Percentiles rank a stretch among this genome's conserved stretches.
Evolutionary conservation across 176 grass and related monocot genomes (phyloP).

Genomic region (sorghum (Sorghum bicolor)): DNA sequence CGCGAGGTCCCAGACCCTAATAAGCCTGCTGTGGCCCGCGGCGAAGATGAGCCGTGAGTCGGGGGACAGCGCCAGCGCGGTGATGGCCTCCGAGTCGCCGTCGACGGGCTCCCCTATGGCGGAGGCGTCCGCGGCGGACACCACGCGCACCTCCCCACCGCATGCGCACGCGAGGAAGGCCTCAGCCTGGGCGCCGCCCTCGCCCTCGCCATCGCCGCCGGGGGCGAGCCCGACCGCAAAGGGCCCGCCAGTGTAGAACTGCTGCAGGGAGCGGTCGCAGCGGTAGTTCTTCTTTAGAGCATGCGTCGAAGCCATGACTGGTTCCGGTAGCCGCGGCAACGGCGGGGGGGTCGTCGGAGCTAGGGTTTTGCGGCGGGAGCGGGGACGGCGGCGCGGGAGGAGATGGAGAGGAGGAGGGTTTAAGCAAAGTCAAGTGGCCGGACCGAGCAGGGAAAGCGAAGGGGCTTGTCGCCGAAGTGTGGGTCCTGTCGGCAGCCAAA

Average conservation of each 20-base stretch:
- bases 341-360: slow-evolving; percentile 17
- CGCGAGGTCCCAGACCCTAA: slow-evolving; percentile 85
- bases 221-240: slow-evolving; percentile 51
- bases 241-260: slow-evolving; percentile 85
- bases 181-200: slow-evolving; percentile 44
- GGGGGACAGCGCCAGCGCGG: slow-evolving; percentile 59
- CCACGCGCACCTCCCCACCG: slow-evolving; percentile 67
- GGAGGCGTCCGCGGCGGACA: slow-evolving; percentile 55
- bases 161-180: slow-evolving; percentile 84
- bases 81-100: slow-evolving; percentile 63
- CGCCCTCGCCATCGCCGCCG: slow-evolving; percentile 18
- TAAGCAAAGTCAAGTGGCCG: neutral
- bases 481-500: neutral
- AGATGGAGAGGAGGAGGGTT: slow-evolving; percentile 26
- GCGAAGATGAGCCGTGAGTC: slow-evolving; percentile 69
- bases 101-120: slow-evolving; percentile 45
- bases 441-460: neutral
- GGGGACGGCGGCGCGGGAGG: slow-evolving; percentile 29
- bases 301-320: slow-evolving; percentile 27
- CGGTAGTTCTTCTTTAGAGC: slow-evolving; percentile 71
- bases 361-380: slow-evolving; percentile 7
- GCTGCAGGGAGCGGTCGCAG: slow-evolving; percentile 65
- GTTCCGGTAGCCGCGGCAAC: neutral
- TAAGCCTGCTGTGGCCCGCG: slow-evolving; percentile 68
- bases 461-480: neutral